phyloP scores from a whole-genome alignment of 176 grass and related monocot genomes.

The Cymbopogon citratus region DNA sequence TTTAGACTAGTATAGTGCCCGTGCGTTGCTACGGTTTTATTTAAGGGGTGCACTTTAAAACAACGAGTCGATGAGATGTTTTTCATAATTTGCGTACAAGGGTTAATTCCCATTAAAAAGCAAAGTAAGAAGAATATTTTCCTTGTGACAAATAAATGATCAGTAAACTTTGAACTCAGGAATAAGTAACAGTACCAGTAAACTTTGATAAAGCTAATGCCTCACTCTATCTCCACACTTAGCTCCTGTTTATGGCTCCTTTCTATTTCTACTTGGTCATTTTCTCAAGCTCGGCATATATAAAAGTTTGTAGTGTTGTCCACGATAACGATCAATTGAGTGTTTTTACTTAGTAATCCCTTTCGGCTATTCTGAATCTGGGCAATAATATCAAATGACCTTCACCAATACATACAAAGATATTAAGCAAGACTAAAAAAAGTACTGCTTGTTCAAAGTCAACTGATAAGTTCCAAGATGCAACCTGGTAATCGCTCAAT shows the following conservation, averaged over 20 bases:
- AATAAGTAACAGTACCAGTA: too few species aligned
- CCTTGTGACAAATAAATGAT: too few species aligned
- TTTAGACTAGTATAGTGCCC: too few species aligned
- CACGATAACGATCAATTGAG: background rate
- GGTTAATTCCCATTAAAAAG: too few species aligned
- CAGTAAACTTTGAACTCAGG: too few species aligned
- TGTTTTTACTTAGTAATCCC: background rate
- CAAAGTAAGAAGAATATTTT: too few species aligned
- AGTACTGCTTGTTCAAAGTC: background rate
- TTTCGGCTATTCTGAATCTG: background rate
- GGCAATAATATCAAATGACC: background rate
- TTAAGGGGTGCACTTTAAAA: too few species aligned
- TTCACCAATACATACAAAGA: background rate
- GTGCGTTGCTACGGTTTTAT: too few species aligned
- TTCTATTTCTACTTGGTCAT: background rate
- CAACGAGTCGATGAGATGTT: too few species aligned
- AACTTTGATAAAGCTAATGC: conserved; percentile 72
- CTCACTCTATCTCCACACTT: background rate
- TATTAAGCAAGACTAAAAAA: background rate
- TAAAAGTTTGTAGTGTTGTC: background rate
- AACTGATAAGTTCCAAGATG: background rate
- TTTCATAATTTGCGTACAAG: too few species aligned
- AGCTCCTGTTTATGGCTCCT: background rate
- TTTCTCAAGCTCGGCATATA: conserved; percentile 1
- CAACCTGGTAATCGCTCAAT: background rate